Evolutionary conservation across 1,284 basidiomycete genomes (phyloP), one percentile per base, ranked within the genome.

Genomic region (Microbotryomycetes sp.): DNA sequence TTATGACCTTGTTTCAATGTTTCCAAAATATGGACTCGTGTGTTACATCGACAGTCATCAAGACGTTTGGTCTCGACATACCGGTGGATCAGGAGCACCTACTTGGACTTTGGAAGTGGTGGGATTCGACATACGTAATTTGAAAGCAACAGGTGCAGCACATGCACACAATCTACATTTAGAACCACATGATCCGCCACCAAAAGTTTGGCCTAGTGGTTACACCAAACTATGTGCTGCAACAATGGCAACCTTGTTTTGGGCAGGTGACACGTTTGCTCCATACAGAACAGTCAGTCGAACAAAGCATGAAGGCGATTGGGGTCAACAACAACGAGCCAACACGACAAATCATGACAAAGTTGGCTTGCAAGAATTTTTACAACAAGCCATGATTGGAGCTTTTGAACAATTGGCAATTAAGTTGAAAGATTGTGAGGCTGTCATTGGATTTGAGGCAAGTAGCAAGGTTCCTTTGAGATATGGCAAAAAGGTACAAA

Each of bases 21-120:
- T 97, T 60, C 85, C 88, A 0, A 75, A 86, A 62, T 90, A 88
- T 64, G 91, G 91, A 2, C 75, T 98, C 28, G 81, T 83, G 2
- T 88, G 87, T 3, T 92, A 94, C 71, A 82, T 98, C 16, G 77
- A 77, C 67, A 73, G 76, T 3, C 78, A 79, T 60, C 78, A 79
- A 61, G 78, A 79, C 65, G 92, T 97, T 28, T 98, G 92, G 91
- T 96, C 91, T 1, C 84, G 93, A 5, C 92, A 92, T 71, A 86
- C 84, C 7, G 96, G 94, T 19, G 96, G 94, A 3, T 77, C 74
- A 12, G 73, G 74, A 4, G 75, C 75, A 2, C 74, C 76, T 1
- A 50, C 50, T 3, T 69, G 67, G 67, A 67, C 67, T 1, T 47
- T 69, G 22, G 59, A 61, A 9, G 50, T 67, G 25, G 63, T 54